Percentiles rank a stretch among this genome's conserved stretches.
Conservation (phyloP, 805 yeast genomes). For the Hanseniaspora opuntiae region DNA sequence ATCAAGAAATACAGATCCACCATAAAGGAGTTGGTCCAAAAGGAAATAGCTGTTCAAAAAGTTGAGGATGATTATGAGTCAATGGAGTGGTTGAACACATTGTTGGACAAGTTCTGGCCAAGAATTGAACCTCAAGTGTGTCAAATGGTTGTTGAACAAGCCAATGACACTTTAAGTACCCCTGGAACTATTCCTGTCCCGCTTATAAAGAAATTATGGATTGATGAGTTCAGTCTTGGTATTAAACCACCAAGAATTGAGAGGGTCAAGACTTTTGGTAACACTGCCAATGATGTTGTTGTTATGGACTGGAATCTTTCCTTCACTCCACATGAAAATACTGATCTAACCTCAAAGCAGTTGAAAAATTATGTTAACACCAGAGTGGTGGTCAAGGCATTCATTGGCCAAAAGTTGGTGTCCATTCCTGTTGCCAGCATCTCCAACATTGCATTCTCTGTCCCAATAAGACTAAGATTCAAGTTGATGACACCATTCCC, state of each 20-base stretch:
- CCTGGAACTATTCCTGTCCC: constrained; percentile 57
- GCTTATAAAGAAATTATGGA: constrained; percentile 70
- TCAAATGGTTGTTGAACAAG: constrained; percentile 73
- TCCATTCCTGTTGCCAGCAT: constrained; percentile 60
- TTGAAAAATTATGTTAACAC: constrained; percentile 74
- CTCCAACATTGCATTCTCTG: constrained; percentile 64
- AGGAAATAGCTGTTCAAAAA: constrained; percentile 66
- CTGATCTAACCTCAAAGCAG: constrained; percentile 77
- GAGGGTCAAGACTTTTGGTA: constrained; percentile 72
- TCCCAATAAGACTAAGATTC: constrained; percentile 63
- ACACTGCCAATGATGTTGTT: constrained; percentile 82
- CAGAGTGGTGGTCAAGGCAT: constrained; percentile 62
- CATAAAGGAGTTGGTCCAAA: constrained; percentile 67
- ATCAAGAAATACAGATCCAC: constrained; percentile 62
- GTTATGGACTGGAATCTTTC: constrained; percentile 97
- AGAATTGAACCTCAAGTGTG: constrained; percentile 80
- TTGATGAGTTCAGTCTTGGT: constrained; percentile 81
- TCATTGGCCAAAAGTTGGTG: constrained; percentile 39
- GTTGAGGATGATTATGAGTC: constrained; percentile 85
- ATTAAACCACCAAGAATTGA: constrained; percentile 93
- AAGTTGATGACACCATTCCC: constrained; percentile 87
- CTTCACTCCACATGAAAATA: constrained; percentile 78
- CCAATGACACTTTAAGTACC: constrained; percentile 67
- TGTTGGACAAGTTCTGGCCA: constrained; percentile 84
- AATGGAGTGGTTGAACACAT: constrained; percentile 87